Evolutionary conservation across 1,284 basidiomycete genomes (phyloP), one percentile per base, ranked within the genome.

Genomic region (Pyrrhoderma noxium): DNA sequence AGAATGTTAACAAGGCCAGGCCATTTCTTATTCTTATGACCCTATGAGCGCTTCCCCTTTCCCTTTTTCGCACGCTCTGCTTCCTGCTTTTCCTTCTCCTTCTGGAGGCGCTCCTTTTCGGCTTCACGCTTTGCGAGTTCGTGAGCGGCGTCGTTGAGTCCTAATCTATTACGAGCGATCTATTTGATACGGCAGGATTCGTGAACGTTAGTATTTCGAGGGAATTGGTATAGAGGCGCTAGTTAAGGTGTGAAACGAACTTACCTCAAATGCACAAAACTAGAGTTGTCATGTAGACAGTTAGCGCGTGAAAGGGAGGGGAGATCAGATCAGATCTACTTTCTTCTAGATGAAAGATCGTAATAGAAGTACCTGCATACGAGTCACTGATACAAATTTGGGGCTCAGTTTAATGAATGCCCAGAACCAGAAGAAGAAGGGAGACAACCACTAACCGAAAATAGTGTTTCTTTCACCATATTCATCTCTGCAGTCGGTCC

Each of bases 401-500:
- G 31, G 38, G 19, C 3, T 43, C 16, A 39, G 45, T 2, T 45
- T 13, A 4, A 37, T 46, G n/a, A n/a, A n/a, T n/a, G n/a, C n/a
- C n/a, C n/a, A n/a, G n/a, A n/a, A n/a, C n/a, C 31, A 2, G 39
- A 31, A 14, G 2, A 39, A 39, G 23, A 42, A 4, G 53, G 53
- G 21, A 46, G 35, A 23, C 35, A 8, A 22, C 13, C 1, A 63
- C 76, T 58, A 66, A 89, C 94, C 92, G 63, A 99, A 95, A 56
- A 97, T 95, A 11, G 92, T 91, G 73, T 98, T 99, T 48, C 74
- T 80, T 73, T 99, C 89, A 8, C 81, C 84, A 69, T 99, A 99
- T 64, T 95, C 91, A 56, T 82, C 77, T 45, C 72, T 74, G 35
- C 85, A 77, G 64, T 96, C 82, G 49, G 80, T 85, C 47, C 96